These are phyloP conservation scores for Alnus rubra DNA, from an alignment of 306 rosid genomes.

Conservation along the genomic window DNA sequence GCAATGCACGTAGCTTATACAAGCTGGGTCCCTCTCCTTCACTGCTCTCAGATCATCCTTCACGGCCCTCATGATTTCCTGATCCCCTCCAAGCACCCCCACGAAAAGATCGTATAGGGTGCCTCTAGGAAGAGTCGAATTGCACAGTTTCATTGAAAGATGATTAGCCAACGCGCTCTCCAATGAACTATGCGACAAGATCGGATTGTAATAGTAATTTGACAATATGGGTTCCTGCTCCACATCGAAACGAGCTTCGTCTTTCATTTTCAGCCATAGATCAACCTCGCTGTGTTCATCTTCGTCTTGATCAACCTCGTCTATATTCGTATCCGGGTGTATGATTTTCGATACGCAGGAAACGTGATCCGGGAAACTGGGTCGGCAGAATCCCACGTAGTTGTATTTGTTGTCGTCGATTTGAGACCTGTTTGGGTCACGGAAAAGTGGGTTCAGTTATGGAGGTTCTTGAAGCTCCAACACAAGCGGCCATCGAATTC, in stretches of 20 bases:
- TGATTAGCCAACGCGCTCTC: slow-evolving; percentile 60
- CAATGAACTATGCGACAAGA: slow-evolving; percentile 56
- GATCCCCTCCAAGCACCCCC: slow-evolving; percentile 38
- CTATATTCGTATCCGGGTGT: slow-evolving; percentile 25
- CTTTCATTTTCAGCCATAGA: slow-evolving; percentile 64
- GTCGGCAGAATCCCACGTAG: slow-evolving; percentile 33
- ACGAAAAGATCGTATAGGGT: slow-evolving; percentile 57
- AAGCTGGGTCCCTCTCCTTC: too few species aligned
- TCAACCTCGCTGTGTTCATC: slow-evolving; percentile 30
- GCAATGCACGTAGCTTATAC: slow-evolving; percentile 71
- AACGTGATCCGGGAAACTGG: slow-evolving; percentile 39
- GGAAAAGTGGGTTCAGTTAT: slow-evolving; percentile 31
- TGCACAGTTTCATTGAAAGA: slow-evolving; percentile 58
- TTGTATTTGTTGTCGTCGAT: slow-evolving; percentile 18
- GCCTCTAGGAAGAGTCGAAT: slow-evolving; percentile 38
- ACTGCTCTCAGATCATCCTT: slow-evolving; percentile 60
- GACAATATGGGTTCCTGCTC: slow-evolving; percentile 64
- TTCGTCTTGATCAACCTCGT: slow-evolving; percentile 23
- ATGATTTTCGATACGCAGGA: slow-evolving; percentile 22
- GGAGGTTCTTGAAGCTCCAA: slow-evolving; percentile 32
- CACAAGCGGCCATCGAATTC: slow-evolving; percentile 52
- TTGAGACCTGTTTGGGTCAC: slow-evolving; percentile 41
- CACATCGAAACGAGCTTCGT: slow-evolving; percentile 64
- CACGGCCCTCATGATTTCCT: slow-evolving; percentile 40
- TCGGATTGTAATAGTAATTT: slow-evolving; percentile 44